A percentile compares a stretch with the other conserved stretches of the same genome.
Evolutionary conservation across 2,329 filamentous ascomycete species (phyloP).

Genomic region (Hyphodiscus sp.): DNA sequence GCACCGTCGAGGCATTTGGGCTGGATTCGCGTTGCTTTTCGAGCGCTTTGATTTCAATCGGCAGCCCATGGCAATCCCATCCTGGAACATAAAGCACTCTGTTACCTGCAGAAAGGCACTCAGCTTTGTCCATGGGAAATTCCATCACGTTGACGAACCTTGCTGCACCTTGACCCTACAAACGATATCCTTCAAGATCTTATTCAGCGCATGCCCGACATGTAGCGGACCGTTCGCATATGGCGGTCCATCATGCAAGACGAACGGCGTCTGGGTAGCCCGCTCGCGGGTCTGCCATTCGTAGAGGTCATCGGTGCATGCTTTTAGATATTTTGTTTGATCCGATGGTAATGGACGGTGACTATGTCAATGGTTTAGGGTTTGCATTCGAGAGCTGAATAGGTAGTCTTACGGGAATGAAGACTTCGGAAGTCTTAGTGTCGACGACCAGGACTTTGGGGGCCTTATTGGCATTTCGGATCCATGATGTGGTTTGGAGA

Average conservation of each 20-base stretch:
- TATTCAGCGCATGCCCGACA: slow-evolving; percentile 92
- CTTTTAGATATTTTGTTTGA: slow-evolving; percentile 54
- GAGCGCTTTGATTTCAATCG: slow-evolving; percentile 93
- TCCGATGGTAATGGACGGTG: slow-evolving; percentile 36
- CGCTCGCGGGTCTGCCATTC: slow-evolving; percentile 61
- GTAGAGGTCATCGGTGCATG: slow-evolving; percentile 85
- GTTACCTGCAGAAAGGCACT: slow-evolving; percentile 37
- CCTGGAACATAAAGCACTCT: slow-evolving; percentile 79
- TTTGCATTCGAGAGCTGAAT: slow-evolving; percentile 1
- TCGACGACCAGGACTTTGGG: slow-evolving; percentile 62
- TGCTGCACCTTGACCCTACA: slow-evolving; percentile 72
- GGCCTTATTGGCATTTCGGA: slow-evolving; percentile 24
- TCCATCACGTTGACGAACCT: slow-evolving; percentile 34
- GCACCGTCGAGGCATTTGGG: not conserved
- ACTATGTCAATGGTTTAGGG: slow-evolving; percentile 16
- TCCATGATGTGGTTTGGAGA: not conserved
- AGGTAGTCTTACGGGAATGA: slow-evolving; percentile 56
- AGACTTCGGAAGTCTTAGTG: slow-evolving; percentile 68
- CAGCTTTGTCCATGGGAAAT: not conserved
- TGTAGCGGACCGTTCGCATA: slow-evolving; percentile 93
- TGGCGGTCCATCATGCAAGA: slow-evolving; percentile 91
- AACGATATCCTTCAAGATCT: slow-evolving; percentile 93
- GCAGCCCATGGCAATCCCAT: slow-evolving; percentile 97
- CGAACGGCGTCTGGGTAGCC: slow-evolving; percentile 48
- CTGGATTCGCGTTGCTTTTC: slow-evolving; percentile 19